These are phyloP conservation scores for Russula vinacea DNA, from an alignment of 768 basidiomycete species.

Conservation along the genomic window DNA sequence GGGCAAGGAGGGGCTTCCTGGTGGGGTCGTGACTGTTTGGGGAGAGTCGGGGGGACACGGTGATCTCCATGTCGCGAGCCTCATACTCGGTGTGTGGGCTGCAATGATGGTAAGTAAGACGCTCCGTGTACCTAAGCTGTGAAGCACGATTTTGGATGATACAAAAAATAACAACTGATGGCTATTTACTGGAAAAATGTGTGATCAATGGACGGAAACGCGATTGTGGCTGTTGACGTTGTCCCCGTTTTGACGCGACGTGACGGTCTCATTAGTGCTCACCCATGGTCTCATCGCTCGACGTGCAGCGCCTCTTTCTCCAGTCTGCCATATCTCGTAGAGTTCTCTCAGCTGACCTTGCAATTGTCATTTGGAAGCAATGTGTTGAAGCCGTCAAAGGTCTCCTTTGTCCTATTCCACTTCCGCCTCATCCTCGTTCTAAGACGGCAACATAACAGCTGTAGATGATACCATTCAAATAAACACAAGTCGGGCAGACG, in stretches of 20 bases:
- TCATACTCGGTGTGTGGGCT: slow-evolving; percentile 84
- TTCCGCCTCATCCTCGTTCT: neutral
- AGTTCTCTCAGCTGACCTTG: slow-evolving; percentile 61
- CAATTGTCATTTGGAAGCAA: slow-evolving; percentile 62
- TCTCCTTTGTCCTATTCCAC: slow-evolving; percentile 32
- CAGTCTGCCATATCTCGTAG: slow-evolving; percentile 75
- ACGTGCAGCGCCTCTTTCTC: slow-evolving; percentile 74
- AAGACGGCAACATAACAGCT: slow-evolving; percentile 38
- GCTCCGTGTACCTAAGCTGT: slow-evolving; percentile 77
- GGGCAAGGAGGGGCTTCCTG: slow-evolving; percentile 70
- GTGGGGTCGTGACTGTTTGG: slow-evolving; percentile 72
- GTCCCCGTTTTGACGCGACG: no score
- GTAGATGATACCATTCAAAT: slow-evolving; percentile 52
- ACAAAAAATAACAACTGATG: neutral
- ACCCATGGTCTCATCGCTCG: slow-evolving; percentile 49
- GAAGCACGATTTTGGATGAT: slow-evolving; percentile 30
- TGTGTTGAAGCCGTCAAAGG: slow-evolving; percentile 67
- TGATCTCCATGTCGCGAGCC: slow-evolving; percentile 77
- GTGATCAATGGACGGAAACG: neutral
- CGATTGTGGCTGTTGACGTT: slow-evolving; percentile 7
- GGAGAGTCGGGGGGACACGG: slow-evolving; percentile 68
- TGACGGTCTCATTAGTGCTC: neutral
- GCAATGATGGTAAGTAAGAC: slow-evolving; percentile 99
- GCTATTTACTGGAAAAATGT: neutral
- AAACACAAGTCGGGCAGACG: slow-evolving; percentile 42